Conservation (phyloP, 2,329 filamentous ascomycete species). For the Grosmannia serpens region DNA sequence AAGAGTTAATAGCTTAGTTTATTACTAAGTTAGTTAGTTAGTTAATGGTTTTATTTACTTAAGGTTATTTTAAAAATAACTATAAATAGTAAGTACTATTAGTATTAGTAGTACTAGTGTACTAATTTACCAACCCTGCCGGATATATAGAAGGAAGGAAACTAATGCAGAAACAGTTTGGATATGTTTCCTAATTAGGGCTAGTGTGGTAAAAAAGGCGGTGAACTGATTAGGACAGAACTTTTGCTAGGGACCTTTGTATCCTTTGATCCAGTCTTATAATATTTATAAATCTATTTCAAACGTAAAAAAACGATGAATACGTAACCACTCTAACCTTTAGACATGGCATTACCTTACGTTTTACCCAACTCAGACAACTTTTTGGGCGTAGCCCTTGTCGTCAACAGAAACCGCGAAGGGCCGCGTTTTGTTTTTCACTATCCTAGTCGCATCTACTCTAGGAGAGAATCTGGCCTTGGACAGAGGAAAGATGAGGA, state of each 20-base stretch:
- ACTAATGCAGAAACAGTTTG: no score
- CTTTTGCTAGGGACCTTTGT: not conserved
- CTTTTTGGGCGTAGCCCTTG: conserved; percentile 59
- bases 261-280: not conserved
- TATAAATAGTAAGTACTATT: not conserved
- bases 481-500: conserved; percentile 39
- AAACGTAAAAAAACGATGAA: no score
- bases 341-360: conserved; percentile 31
- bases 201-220: not conserved
- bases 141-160: no score
- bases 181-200: not conserved
- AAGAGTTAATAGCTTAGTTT: not conserved
- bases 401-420: conserved; percentile 63
- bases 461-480: conserved; percentile 17
- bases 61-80: not conserved
- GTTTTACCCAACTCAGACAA: conserved; percentile 40
- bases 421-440: conserved; percentile 79
- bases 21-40: not conserved
- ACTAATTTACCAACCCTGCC: no score
- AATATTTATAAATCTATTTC: not conserved
- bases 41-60: not conserved
- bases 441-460: conserved; percentile 55
- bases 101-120: no score
- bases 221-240: not conserved
- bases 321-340: not conserved